Evolutionary conservation across 2,329 filamentous ascomycete species (phyloP), one percentile per base, ranked within the genome.

Genomic region (Exutisphaerella laricina): DNA sequence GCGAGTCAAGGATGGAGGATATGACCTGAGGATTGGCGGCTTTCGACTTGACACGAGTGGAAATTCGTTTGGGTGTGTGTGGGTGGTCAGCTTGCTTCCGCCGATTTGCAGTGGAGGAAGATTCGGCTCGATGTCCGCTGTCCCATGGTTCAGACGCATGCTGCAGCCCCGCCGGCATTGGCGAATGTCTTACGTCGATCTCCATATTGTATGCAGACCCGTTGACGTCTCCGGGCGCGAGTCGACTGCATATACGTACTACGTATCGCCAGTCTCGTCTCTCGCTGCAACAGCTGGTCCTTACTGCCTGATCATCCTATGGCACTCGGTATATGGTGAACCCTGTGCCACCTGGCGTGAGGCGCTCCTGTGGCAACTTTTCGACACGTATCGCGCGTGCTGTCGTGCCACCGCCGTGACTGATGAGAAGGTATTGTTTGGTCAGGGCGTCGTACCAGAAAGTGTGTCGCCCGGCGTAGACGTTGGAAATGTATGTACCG

Each of bases 11-110:
- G 46, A 82, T 70, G 35, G 74, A 77, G 12, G 76, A 76, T 49
- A 82, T 87, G 61, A 88, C 77, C 60, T 85, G 82, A 45, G 84
- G 82, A 36, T 78, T 79, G 10, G 77, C 72, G 29, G 74, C 70
- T 38, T 48, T 57, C 25, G 60, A 52, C 49, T 62, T 64, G 39
- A 67, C 52, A 51, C 60, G 58, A 55, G 49, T 48, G 14, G 50
- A 32, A n/a, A 30, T 31, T 37, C 37, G 45, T 32, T 48, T 36
- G 40, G 26, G 23, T 25, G 37, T 9, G 22, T 14, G 23, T 13
- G 8, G 39, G 21, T 34, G 13, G 13, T 42, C 41, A 29, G 20
- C 18, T 12, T 43, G 41, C 25, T 35, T 38, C 17, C 29, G n/a
- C n/a, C 32, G 38, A 18, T 18, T 22, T 18, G 25, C 14, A 30